Evolutionary conservation across 1,139 yeast species (phyloP).

Genomic region (Pichia sp.): DNA sequence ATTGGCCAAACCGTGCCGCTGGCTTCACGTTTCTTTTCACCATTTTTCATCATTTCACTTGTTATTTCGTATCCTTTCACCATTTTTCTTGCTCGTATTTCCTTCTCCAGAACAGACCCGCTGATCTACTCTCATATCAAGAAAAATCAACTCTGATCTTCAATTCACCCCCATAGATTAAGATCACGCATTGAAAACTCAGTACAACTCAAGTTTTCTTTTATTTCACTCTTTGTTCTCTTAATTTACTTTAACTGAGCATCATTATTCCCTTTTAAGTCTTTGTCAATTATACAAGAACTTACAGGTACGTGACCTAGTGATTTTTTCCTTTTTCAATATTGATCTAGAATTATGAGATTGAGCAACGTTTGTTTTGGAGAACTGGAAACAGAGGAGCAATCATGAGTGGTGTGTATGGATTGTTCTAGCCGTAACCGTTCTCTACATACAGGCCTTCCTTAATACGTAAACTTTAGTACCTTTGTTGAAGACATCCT

Average conservation of each 20-base stretch:
- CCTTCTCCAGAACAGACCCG: slow-evolving; percentile 15
- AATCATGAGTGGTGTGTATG: too few relatives aligned
- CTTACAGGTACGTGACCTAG: too few relatives aligned
- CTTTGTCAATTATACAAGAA: too few relatives aligned
- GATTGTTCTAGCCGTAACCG: too few relatives aligned
- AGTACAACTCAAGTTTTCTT: neutral
- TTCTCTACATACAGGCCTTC: too few relatives aligned
- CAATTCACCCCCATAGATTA: slow-evolving; percentile 8
- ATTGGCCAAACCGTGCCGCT: neutral
- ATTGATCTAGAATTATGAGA: too few relatives aligned
- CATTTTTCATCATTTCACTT: slow-evolving; percentile 4
- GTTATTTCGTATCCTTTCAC: slow-evolving; percentile 2
- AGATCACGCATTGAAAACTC: neutral
- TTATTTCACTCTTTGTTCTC: neutral
- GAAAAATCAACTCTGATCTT: slow-evolving; percentile 1
- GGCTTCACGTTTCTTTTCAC: neutral
- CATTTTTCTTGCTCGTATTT: slow-evolving; percentile 3
- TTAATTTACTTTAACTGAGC: neutral
- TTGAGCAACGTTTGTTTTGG: too few relatives aligned
- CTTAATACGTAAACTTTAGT: too few relatives aligned
- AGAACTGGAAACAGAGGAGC: too few relatives aligned
- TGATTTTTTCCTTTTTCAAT: too few relatives aligned
- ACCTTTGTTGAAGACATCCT: too few relatives aligned
- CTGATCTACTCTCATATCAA: slow-evolving; percentile 15
- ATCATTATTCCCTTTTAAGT: too few relatives aligned